Conservation (phyloP, 108 stramenopile species). For the Stephanodiscus triporus region DNA sequence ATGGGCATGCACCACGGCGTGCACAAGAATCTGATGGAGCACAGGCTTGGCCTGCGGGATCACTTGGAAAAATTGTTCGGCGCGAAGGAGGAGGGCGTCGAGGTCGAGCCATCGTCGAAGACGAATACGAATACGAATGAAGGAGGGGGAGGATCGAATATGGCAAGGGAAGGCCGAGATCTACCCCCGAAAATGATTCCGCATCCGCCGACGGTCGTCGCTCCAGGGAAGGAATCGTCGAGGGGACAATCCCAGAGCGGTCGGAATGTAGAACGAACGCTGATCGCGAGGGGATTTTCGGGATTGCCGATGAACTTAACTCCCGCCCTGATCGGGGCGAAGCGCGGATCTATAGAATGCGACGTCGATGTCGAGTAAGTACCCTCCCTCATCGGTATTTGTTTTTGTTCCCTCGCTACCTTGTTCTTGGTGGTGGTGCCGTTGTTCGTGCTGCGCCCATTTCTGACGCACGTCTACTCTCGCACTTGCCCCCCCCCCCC, state of each 20-base stretch:
- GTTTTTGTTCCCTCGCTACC: neutral
- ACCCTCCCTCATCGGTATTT: neutral
- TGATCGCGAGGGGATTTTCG: slow-evolving; percentile 72
- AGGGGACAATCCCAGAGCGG: no score
- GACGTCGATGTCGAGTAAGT: slow-evolving; percentile 47
- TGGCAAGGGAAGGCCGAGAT: no score
- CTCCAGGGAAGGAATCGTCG: no score
- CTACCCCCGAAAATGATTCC: no score
- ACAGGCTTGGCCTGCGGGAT: slow-evolving; percentile 21
- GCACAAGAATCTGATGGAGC: slow-evolving; percentile 36
- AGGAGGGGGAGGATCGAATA: no score
- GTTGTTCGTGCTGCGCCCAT: neutral
- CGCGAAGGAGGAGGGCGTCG: neutral
- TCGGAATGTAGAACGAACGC: slow-evolving; percentile 10
- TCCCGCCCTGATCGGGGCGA: slow-evolving; percentile 78
- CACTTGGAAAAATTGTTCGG: slow-evolving; percentile 22
- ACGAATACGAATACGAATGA: no score
- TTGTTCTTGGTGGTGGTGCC: neutral
- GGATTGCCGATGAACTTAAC: slow-evolving; percentile 78
- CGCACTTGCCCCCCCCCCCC: neutral
- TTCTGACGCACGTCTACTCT: neutral
- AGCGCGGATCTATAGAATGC: slow-evolving; percentile 67
- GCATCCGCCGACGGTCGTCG: no score
- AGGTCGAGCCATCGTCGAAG: no score
- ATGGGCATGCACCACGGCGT: slow-evolving; percentile 39